Conservation (phyloP, 768 basidiomycete genomes). For the Russula sp. region DNA sequence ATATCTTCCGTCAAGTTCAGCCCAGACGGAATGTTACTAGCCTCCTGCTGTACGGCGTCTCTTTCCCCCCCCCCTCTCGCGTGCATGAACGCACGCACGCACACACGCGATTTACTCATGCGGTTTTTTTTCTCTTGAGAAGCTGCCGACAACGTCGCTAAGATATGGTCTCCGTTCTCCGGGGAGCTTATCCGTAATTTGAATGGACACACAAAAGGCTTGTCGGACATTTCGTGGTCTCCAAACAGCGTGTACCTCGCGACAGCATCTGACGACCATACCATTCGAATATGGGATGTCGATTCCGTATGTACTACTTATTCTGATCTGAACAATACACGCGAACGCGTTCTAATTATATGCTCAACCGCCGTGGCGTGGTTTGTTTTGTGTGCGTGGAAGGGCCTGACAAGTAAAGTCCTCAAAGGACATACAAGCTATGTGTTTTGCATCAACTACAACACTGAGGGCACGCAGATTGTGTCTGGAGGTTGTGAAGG, state of each 20-base stretch:
- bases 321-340: not conserved
- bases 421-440: conserved; percentile 82
- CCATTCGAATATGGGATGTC: conserved; percentile 85
- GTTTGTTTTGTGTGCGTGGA: not conserved
- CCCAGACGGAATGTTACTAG: conserved; percentile 78
- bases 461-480: conserved; percentile 79
- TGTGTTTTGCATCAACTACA: conserved; percentile 93
- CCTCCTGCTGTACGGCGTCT: conserved; percentile 70
- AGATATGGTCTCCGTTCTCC: conserved; percentile 80
- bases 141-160: conserved; percentile 77
- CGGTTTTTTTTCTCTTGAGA: not conserved
- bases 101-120: not conserved
- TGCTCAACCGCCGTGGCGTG: conserved; percentile 4
- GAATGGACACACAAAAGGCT: conserved; percentile 72
- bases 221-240: conserved; percentile 90
- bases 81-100: not conserved
- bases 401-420: conserved; percentile 69
- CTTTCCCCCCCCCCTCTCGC: not conserved
- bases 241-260: conserved; percentile 79
- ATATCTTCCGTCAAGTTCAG: conserved; percentile 92
- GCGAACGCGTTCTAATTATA: no score
- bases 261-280: conserved; percentile 90
- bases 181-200: conserved; percentile 74
- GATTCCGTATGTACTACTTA: conserved; percentile 63
- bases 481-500: conserved; percentile 94